phyloP scores from a whole-genome alignment of 441 rosid genomes.

The Breynia disticha region DNA sequence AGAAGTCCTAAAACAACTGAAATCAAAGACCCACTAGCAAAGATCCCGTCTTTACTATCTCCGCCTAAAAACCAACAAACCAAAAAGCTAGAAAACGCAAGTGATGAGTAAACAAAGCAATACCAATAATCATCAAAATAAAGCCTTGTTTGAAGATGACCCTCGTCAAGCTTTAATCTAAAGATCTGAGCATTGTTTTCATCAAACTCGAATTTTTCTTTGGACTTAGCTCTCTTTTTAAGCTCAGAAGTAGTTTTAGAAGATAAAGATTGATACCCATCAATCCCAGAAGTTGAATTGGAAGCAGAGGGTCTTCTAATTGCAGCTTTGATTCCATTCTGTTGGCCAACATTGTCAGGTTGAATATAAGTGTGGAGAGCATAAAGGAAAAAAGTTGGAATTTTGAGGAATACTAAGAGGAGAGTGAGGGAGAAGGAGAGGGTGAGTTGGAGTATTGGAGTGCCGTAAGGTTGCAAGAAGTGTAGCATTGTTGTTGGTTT shows the following conservation, averaged over 20 bases:
- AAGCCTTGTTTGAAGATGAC: constrained; percentile 59
- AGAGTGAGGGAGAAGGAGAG: constrained; percentile 34
- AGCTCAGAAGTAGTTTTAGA: constrained; percentile 31
- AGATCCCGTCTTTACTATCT: constrained; percentile 24
- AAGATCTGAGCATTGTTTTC: constrained; percentile 95
- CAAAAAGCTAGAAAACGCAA: constrained; percentile 38
- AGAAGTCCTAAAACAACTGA: constrained; percentile 43
- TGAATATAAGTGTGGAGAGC: constrained; percentile 79
- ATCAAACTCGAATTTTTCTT: constrained; percentile 76
- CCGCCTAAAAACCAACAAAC: constrained; percentile 32
- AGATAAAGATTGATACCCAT: constrained; percentile 26
- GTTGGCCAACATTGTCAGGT: constrained; percentile 56
- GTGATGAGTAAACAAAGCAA: constrained; percentile 30
- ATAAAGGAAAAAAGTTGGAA: constrained; percentile 54
- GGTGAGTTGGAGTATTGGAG: constrained; percentile 35
- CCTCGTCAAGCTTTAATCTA: constrained; percentile 68
- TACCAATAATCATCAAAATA: constrained; percentile 47
- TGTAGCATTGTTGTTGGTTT: constrained; percentile 25
- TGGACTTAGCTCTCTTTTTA: constrained; percentile 49
- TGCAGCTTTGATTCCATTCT: constrained; percentile 50
- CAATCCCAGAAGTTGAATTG: constrained; percentile 23
- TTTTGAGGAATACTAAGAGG: constrained; percentile 40
- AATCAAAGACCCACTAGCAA: constrained; percentile 43
- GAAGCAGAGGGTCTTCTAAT: constrained; percentile 53
- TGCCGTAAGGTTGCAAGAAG: constrained; percentile 33